Evolutionary conservation across 805 yeast genomes (phyloP), one percentile per base, ranked within the genome.

Genomic region (Cyberlindnera veronae): DNA sequence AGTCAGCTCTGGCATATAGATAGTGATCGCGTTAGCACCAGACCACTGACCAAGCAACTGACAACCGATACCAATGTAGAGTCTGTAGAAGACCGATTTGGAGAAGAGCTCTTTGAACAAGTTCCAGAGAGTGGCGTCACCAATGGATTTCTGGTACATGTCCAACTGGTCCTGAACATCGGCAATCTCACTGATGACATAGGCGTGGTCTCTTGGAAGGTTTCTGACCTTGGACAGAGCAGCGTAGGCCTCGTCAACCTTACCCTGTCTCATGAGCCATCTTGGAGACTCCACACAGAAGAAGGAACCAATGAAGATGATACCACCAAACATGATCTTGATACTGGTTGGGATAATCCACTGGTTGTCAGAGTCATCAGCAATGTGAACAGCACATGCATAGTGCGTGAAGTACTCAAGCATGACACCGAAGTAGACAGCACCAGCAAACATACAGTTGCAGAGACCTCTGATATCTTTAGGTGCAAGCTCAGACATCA

Each of bases 1-100:
- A 44, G 75, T 71, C 32, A 76, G 57, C 36, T 72, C 75, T 2
- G 81, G 74, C 28, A 81, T 75, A 48, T 77, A 77, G 35, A 76
- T 73, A 3, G 81, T 76, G 32, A 77, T 61, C 7, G 79, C 69
- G 47, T 69, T 71, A 6, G 80, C 76, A 37, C 80, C 79, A n/a
- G 76, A 68, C 81, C 81, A 77, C 58, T 77, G 81, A 27, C 72
- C 73, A 29, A 76, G 61, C 12, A 75, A 29, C 55, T 75, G 81
- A 22, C 70, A 63, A 40, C 56, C 44, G 26, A 66, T 41, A 32
- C 76, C 71, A 28, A 76, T 46, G 7, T 60, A 48, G 34, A 76
- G 63, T 57, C 81, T 64, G 58, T 71, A 71, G 40, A 72, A 58
- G 39, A 72, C 61, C 6, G 77, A 68, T 38, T 55, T 62, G 27